Conservation (phyloP, 179 eudicot species). For the Drosera spatulata region DNA sequence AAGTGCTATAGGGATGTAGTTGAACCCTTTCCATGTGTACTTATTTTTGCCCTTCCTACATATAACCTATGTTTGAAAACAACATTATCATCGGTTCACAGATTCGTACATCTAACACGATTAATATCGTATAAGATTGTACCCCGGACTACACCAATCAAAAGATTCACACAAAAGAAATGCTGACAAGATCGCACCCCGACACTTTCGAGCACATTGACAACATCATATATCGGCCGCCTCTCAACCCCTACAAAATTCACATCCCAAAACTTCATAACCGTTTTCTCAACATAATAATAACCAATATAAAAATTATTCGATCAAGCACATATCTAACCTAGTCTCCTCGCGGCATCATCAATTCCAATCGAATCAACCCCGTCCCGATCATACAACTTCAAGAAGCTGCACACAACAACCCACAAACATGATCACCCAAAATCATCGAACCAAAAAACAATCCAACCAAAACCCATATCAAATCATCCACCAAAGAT, state of each 20-base stretch:
- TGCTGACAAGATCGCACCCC: slow-evolving; percentile 46
- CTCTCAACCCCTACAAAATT: slow-evolving; percentile 72
- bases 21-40: slow-evolving; percentile 80
- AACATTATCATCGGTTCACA: no score
- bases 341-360: slow-evolving; percentile 73
- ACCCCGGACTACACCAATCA: not conserved
- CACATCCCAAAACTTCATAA: not conserved
- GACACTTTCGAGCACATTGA: slow-evolving; percentile 86
- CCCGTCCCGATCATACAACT: slow-evolving; percentile 73
- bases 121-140: no score
- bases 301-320: not conserved
- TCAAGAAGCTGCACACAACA: slow-evolving; percentile 53
- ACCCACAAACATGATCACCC: not conserved
- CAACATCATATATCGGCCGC: slow-evolving; percentile 96
- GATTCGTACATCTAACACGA: no score
- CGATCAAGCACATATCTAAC: slow-evolving; percentile 28
- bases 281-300: not conserved
- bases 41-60: slow-evolving; percentile 69
- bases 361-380: slow-evolving; percentile 82
- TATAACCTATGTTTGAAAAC: slow-evolving; percentile 33
- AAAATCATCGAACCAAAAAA: not conserved
- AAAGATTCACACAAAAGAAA: no score
- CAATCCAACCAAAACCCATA: not conserved
- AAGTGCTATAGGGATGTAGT: slow-evolving; percentile 58
- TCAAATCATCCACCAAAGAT: not conserved